These are phyloP conservation scores for Thraustochytrium striatum DNA, from an alignment of 352 stramenopile species.

Conservation along the genomic window DNA sequence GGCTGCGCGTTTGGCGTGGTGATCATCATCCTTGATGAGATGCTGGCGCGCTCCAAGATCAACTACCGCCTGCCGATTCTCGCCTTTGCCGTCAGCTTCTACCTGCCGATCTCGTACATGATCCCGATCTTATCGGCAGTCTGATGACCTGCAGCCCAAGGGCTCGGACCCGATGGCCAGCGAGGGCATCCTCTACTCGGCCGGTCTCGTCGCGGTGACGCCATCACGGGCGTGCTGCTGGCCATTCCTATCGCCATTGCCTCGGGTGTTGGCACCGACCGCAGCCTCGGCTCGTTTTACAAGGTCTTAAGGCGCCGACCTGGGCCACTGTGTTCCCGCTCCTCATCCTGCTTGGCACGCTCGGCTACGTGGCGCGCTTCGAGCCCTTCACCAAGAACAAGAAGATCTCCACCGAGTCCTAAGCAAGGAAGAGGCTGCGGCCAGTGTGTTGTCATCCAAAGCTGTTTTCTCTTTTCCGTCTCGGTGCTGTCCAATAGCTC, in stretches of 20 bases:
- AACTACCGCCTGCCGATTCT: conserved; percentile 39
- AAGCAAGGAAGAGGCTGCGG: too few relatives aligned
- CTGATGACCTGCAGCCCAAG: conserved; percentile 1
- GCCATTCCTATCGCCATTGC: conserved; percentile 29
- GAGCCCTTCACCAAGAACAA: conserved; percentile 16
- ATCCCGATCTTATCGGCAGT: conserved; percentile 33
- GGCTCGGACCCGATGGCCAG: background rate
- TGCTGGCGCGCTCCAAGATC: conserved; percentile 14
- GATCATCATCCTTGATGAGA: conserved; percentile 44
- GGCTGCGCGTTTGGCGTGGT: conserved; percentile 32
- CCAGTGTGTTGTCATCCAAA: too few relatives aligned
- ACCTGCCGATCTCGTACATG: conserved; percentile 30
- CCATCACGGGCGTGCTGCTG: conserved; percentile 18
- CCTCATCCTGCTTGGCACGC: background rate
- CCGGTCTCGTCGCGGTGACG: conserved; percentile 26
- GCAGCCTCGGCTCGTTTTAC: background rate
- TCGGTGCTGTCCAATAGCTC: too few relatives aligned
- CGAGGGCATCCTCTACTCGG: conserved; percentile 18
- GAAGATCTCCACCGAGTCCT: too few relatives aligned
- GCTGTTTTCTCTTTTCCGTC: too few relatives aligned
- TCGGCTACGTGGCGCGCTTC: conserved; percentile 15
- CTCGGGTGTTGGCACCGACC: conserved; percentile 2
- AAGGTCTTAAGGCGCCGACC: conserved; percentile 5
- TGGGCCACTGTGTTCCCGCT: conserved; percentile 7
- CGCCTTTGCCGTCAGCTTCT: conserved; percentile 37